Base-by-base conservation (phyloP, 2,329 filamentous ascomycete species). In the Ceratocystiopsis brevicomis region DNA sequence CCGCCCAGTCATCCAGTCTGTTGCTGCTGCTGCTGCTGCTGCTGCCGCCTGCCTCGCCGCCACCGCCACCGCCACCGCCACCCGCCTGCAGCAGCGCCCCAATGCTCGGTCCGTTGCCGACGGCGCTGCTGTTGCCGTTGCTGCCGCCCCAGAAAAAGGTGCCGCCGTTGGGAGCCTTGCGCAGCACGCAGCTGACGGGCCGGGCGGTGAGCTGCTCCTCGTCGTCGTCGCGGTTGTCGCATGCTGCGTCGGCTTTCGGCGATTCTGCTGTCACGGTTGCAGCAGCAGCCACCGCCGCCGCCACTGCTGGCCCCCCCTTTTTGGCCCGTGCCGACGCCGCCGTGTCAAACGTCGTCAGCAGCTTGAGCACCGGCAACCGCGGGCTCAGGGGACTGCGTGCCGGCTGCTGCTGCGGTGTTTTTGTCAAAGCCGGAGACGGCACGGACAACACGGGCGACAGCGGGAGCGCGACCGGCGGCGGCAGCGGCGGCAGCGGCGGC, bases 311-410 rank as follows among this genome's bases (percentile, higher is more conserved):
- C 21, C 21, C 21, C 21, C 21, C 25, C 25, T 30, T 30, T 30
- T 30, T 30, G 25, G 25, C 6, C 25, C 25, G 25, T 30, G 25
- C 25, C 25, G 25, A 9, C 25, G 25, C 10, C 25, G 25, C 10
- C 25, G 25, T 30, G 25, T 30, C 52, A 45, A 69, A 68, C 17
- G 53, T 61, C 6, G 66, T 69, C 44, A 67, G 62, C 40, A 68
- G 54, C 48, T 62, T 65, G 4, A 68, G 52, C 1, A 45, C 46
- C 8, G 59, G 57, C 4, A 52, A 42, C 39, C 13, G 30, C 17
- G 25, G 25, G 25, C 25, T 30, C 25, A 30, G 25, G 25, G 25
- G 25, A 9, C 25, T 30, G 6, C 25, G 6, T 2, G 25, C 25
- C 25, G 25, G 8, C 25, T 30, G 25, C 25, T 30, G 25, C 25